phyloP scores from a whole-genome alignment of 2,329 filamentous ascomycete genomes.

The Fusarium sororula region DNA sequence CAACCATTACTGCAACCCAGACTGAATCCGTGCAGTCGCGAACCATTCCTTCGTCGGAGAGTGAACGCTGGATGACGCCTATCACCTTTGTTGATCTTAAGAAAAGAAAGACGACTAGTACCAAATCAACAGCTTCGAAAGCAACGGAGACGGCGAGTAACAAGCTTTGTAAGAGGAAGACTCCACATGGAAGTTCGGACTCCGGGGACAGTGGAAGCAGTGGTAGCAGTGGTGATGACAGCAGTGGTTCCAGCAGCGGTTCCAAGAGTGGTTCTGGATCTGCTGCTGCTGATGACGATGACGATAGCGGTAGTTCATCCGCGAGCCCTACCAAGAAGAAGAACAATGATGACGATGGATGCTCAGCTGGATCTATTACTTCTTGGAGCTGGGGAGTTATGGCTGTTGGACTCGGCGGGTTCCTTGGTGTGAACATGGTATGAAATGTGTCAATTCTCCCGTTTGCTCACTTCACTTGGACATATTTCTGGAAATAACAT shows the following conservation, averaged over 20 bases:
- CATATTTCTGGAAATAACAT: background rate
- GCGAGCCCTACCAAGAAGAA: background rate
- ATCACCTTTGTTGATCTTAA: constrained; percentile 19
- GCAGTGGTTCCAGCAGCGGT: background rate
- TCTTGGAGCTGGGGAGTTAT: constrained; percentile 10
- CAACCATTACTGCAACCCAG: background rate
- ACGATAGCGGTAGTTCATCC: background rate
- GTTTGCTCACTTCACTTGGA: background rate
- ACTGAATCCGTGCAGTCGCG: background rate
- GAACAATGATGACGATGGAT: background rate
- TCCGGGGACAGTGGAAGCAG: background rate
- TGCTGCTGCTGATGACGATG: background rate
- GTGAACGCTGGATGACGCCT: constrained; percentile 33
- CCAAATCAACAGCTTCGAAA: background rate
- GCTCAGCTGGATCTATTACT: background rate
- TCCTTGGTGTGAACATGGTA: constrained; percentile 2
- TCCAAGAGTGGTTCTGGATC: background rate
- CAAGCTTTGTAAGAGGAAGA: constrained; percentile 15
- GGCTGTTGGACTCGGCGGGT: constrained; percentile 5
- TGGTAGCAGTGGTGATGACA: background rate
- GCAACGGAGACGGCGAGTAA: background rate
- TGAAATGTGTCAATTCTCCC: background rate
- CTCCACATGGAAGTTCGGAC: background rate
- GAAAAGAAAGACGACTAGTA: constrained; percentile 7
- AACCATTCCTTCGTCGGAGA: constrained; percentile 23